Evolutionary conservation across 768 basidiomycete species (phyloP).

Genomic region (Boletus subcaerulescens): DNA sequence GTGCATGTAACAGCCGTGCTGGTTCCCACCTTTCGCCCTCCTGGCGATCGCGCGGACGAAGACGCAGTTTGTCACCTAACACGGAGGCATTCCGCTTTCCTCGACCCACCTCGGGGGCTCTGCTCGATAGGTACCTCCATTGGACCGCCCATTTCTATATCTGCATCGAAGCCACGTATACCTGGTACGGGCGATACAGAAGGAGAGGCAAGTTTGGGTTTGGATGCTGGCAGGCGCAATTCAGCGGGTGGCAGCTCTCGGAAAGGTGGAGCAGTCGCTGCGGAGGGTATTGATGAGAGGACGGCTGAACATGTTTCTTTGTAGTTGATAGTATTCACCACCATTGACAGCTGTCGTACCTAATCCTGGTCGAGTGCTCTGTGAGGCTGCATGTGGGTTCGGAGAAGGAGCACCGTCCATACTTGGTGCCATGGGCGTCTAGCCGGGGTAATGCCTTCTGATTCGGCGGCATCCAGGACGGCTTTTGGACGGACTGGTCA

Average conservation of each 20-base stretch:
- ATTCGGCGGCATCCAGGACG: too few species aligned
- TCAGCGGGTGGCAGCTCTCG: conserved; percentile 14
- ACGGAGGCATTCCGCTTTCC: conserved; percentile 53
- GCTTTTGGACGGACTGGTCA: too few species aligned
- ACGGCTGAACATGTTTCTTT: conserved; percentile 62
- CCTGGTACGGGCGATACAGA: conserved; percentile 47
- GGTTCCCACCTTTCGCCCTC: conserved; percentile 13
- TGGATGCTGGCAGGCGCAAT: conserved; percentile 23
- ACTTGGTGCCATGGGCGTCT: too few species aligned
- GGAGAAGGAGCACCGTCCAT: too few species aligned
- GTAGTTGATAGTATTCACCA: conserved; percentile 61
- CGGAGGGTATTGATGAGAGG: conserved; percentile 39
- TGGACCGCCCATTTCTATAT: conserved; percentile 39
- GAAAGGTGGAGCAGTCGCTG: conserved; percentile 16
- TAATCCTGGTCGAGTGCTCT: conserved; percentile 44
- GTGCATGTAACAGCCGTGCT: conserved; percentile 19
- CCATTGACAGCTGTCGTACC: conserved; percentile 36
- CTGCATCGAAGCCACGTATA: conserved; percentile 46
- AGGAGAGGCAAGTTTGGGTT: conserved; percentile 13
- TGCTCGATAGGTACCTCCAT: conserved; percentile 52
- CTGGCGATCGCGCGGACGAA: conserved; percentile 53
- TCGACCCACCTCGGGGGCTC: conserved; percentile 39
- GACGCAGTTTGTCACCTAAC: conserved; percentile 41
- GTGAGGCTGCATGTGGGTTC: conserved; percentile 27
- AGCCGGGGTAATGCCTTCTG: too few species aligned